These are phyloP conservation scores for Yarrowia yakushimensis DNA, from an alignment of 805 yeast genomes.

Conservation along the genomic window DNA sequence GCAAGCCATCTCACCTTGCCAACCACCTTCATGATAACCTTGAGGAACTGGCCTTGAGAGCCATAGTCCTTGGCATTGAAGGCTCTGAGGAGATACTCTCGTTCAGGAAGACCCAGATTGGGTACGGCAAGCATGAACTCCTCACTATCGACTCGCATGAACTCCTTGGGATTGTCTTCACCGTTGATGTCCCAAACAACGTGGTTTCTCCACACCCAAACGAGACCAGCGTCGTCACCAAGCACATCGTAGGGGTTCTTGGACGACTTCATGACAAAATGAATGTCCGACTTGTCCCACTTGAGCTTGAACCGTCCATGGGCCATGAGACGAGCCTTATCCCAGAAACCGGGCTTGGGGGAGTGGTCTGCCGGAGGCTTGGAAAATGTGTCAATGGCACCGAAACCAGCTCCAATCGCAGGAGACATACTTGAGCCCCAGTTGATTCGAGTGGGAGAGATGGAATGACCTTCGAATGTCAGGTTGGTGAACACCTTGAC, in stretches of 20 bases:
- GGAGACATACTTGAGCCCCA: conserved; percentile 88
- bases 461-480: conserved; percentile 52
- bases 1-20: conserved; percentile 74
- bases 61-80: conserved; percentile 30
- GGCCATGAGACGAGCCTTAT: conserved; percentile 68
- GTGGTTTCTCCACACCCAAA: conserved; percentile 63
- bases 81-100: conserved; percentile 32
- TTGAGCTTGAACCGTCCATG: conserved; percentile 65
- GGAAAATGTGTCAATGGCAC: conserved; percentile 74
- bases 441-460: conserved; percentile 58
- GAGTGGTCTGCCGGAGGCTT: conserved; percentile 91
- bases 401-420: conserved; percentile 74
- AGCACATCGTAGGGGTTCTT: conserved; percentile 73
- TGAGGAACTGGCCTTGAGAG: conserved; percentile 38
- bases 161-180: conserved; percentile 62
- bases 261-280: conserved; percentile 56
- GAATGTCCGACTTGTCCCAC: conserved; percentile 48
- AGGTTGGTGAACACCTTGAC: conserved; percentile 68
- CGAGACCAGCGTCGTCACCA: conserved; percentile 69
- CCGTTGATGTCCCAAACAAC: conserved; percentile 61
- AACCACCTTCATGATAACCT: conserved; percentile 56
- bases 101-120: conserved; percentile 53
- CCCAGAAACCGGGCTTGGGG: conserved; percentile 87
- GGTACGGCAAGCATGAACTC: conserved; percentile 71
- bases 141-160: conserved; percentile 61